Base-by-base conservation (phyloP, 1,139 yeast genomes). In the Debaryomyces coudertii region DNA sequence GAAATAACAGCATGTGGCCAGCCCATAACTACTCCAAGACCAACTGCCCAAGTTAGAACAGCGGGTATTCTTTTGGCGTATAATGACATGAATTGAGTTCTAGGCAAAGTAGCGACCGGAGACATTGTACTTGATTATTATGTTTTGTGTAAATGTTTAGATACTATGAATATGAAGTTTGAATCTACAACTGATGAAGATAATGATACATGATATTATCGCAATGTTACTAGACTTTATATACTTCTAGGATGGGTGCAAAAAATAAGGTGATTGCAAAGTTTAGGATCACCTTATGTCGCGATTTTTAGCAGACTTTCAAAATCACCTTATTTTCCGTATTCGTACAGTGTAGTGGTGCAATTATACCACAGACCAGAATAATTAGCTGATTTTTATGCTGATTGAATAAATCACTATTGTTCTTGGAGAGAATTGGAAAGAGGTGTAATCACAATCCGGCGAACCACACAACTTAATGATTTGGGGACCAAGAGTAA, bases 1-100 rank as follows among this genome's bases (percentile, higher is more conserved):
- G 53, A 58, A 31, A 61, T 62, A 54, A 53, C 57, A 15, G 59
- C 53, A 47, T 68, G 74, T 14, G 77, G 77, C 76, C 77, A 71
- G 18, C 66, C 68, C 48, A 73, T 63, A 54, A 71, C 66, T 27
- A 55, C 36, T 2, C 54, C 60, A n/a, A 73, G 47, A 11, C 69
- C 68, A 29, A 57, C 40, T 12, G 62, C 71, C 76, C 77, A 71
- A 7, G 53, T 52, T n/a, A 52, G 62, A 36, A 71, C 40, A 7
- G 46, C 48, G 3, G 77, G 77, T 8, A 68, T 42, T 58, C 76
- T 68, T 57, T 66, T 58, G 15, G 62, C 52, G 43, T 57, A 58
- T 46, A 68, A 62, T 45, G 55, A 55, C 35, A 48, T 45, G 53
- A 57, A 60, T 7, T 70, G 53, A 34, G 65, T 59, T 28, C 43